Base-by-base conservation (phyloP, 306 rosid genomes). In the Cicer cuneatum region DNA sequence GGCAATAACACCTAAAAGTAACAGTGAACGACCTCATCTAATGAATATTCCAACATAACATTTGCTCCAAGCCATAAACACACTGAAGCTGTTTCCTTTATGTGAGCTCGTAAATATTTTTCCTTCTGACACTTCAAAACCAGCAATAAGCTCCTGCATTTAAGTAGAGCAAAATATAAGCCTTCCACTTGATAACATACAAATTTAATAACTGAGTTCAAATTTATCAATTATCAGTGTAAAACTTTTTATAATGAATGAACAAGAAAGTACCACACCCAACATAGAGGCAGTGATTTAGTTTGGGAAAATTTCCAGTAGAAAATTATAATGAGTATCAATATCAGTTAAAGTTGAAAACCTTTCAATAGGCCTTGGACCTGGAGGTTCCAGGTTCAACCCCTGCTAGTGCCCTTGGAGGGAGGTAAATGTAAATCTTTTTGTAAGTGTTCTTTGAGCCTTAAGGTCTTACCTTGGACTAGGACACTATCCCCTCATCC, bases 31-130 rank as follows among this genome's bases (percentile, higher is more conserved):
- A 89, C 93, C 93, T 92, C 93, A 48, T 86, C 91, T 79, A 81
- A 81, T 62, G 97, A 88, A 86, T 87, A 85, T 78, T 90, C 93
- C 87, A 88, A 85, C 93, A 90, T 84, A 79, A 87, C 89, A 39
- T 92, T 88, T 51, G 93, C 96, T 81, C 88, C 93, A 71, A 90
- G 89, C 92, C 93, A 92, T 80, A 88, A 80, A 83, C 90, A 89
- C 51, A 89, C 87, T 0, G 87, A 90, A 46, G 84, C 89, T 2
- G 87, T 60, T 78, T 92, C 89, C 51, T 84, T 86, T 41, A 89
- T 78, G 53, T 79, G 41, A 78, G 92, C 90, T 38, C 82, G 84
- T 51, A 90, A 88, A 64, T 88, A 90, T 83, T 90, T 90, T 87
- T 75, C 89, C 96, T 73, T 92, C 96, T 10, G 89, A 88, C 64